phyloP scores from a whole-genome alignment of 345 rosid genomes.

The Firmiana major region DNA sequence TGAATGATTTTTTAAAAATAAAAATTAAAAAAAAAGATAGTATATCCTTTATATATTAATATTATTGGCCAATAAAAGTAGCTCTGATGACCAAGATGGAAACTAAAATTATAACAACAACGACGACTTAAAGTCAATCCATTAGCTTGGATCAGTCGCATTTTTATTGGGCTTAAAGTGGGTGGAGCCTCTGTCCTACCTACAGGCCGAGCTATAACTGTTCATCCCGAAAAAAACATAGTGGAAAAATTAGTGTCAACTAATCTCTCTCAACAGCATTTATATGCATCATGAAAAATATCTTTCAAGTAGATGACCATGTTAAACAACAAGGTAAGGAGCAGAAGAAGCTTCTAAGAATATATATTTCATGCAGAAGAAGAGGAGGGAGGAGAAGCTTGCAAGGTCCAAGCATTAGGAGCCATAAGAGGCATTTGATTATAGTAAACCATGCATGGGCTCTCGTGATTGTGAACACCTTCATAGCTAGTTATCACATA shows the following conservation, averaged over 20 bases:
- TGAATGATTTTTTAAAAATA: no score
- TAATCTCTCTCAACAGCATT: not conserved
- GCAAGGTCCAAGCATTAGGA: slow-evolving; percentile 12
- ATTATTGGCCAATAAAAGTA: not conserved
- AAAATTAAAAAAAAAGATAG: not conserved
- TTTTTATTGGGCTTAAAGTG: not conserved
- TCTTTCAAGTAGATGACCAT: not conserved
- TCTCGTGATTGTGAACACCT: slow-evolving; percentile 73
- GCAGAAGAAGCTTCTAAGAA: not conserved
- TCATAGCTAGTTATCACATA: slow-evolving; percentile 83
- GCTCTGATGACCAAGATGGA: not conserved
- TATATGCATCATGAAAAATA: not conserved
- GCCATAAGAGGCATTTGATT: slow-evolving; percentile 25
- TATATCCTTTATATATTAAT: not conserved
- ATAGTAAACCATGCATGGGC: slow-evolving; percentile 38
- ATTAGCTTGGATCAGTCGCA: not conserved
- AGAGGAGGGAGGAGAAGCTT: slow-evolving; percentile 17
- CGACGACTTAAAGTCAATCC: not conserved
- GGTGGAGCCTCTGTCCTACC: not conserved
- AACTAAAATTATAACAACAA: not conserved
- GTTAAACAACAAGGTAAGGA: not conserved
- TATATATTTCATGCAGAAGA: not conserved
- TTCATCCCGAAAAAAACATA: not conserved
- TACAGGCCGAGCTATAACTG: not conserved
- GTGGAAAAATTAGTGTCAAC: not conserved